Percentiles rank a stretch among this genome's conserved stretches.
Evolutionary conservation across 225 moss, liverwort and hornwort genomes (phyloP).

Genomic region (Rhytidiadelphus loreus): DNA sequence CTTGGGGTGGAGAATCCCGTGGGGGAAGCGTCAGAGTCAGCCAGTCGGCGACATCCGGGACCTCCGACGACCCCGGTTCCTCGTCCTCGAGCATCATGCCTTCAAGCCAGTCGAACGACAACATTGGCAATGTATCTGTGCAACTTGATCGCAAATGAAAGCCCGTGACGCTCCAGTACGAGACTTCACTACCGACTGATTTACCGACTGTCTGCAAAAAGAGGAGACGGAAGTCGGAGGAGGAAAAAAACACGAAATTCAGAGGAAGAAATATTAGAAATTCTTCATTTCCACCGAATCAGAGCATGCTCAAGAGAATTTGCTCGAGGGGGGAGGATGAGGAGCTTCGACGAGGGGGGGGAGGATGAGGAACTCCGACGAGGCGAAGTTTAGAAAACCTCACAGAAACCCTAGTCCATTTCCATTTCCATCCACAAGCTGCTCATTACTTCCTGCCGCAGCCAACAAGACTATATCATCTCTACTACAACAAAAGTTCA

Average conservation of each 20-base stretch:
- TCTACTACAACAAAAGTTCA: not conserved
- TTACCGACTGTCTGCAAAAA: not conserved
- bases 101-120: not conserved
- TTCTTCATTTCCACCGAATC: not conserved
- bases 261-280: not conserved
- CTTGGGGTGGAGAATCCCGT: not conserved
- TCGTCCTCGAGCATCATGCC: not conserved
- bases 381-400: not conserved
- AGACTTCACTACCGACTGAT: not conserved
- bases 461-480: not conserved
- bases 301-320: not conserved
- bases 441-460: not conserved
- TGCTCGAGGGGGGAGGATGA: not conserved
- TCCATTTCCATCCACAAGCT: not conserved
- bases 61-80: not conserved
- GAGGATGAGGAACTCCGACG: not conserved
- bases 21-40: not conserved
- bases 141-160: not conserved
- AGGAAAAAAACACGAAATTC: not conserved
- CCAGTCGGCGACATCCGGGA: not conserved
- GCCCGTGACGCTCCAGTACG: not conserved
- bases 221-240: not conserved
- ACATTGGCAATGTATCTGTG: not conserved
- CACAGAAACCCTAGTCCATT: not conserved
- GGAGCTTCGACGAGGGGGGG: not conserved